A percentile compares a stretch with the other conserved stretches of the same genome.
Conservation (phyloP, 176 grass and related monocot genomes). For the Triticum urartu region DNA sequence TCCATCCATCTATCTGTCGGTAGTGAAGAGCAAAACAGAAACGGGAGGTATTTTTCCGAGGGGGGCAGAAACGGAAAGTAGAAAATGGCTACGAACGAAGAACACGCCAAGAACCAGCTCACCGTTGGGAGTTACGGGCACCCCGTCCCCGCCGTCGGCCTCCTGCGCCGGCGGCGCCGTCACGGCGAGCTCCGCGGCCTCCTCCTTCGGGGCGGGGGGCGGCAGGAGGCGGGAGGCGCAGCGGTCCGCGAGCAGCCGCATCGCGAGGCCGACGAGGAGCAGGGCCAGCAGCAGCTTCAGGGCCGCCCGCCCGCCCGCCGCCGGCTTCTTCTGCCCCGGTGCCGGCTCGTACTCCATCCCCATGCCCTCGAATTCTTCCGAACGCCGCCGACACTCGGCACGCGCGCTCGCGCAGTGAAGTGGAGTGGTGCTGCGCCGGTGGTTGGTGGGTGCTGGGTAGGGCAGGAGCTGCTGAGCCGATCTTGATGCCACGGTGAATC, state of each 20-base stretch:
- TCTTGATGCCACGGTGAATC: background rate
- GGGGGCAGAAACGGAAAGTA: background rate
- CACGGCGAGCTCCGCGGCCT: background rate
- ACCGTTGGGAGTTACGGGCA: background rate
- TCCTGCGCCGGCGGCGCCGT: background rate
- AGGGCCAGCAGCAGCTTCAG: slow-evolving; percentile 48
- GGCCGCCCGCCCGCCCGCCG: background rate
- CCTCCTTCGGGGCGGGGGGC: slow-evolving; percentile 7
- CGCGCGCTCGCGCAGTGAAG: background rate
- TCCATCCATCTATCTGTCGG: background rate
- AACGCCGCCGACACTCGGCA: background rate
- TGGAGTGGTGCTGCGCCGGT: background rate
- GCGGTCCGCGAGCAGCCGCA: slow-evolving; percentile 45
- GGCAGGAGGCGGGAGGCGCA: slow-evolving; percentile 18
- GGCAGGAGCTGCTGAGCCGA: background rate
- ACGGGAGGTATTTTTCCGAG: background rate
- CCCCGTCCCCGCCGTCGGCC: background rate
- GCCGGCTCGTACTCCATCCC: slow-evolving; percentile 31
- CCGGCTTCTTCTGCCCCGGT: slow-evolving; percentile 33
- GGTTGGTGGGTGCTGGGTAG: background rate
- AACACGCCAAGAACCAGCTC: slow-evolving; percentile 12
- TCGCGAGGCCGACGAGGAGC: slow-evolving; percentile 52
- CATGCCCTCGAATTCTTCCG: background rate
- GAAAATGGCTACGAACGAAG: background rate
- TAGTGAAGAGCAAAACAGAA: background rate